These are phyloP conservation scores for Lepidium campestre DNA, from an alignment of 441 rosid genomes.

Conservation along the genomic window DNA sequence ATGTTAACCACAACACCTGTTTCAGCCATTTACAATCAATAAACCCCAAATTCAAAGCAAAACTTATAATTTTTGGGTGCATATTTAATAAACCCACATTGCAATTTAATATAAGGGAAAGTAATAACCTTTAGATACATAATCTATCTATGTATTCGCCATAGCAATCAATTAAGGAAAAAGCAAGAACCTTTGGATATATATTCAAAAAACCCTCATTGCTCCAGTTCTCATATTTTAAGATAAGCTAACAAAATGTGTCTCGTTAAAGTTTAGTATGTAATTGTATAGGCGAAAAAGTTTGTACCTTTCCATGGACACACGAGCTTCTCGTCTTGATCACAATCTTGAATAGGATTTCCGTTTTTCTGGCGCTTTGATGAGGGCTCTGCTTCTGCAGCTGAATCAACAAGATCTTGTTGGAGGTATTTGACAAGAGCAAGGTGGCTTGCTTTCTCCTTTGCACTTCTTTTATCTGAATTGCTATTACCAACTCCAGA, in stretches of 20 bases:
- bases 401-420: slow-evolving; percentile 47
- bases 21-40: slow-evolving; percentile 45
- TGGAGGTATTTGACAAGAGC: slow-evolving; percentile 71
- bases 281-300: no score
- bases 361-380: slow-evolving; percentile 11
- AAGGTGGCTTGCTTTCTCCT: slow-evolving; percentile 76
- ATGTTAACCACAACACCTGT: slow-evolving; percentile 76
- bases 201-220: background rate
- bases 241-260: slow-evolving; percentile 2
- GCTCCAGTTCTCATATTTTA: background rate
- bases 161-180: no score
- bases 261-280: background rate
- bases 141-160: background rate
- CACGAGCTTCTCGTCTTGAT: slow-evolving; percentile 69
- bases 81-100: background rate
- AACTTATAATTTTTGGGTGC: background rate
- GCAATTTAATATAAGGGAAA: background rate
- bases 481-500: slow-evolving; percentile 81
- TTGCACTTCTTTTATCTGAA: slow-evolving; percentile 60
- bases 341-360: slow-evolving; percentile 40
- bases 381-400: slow-evolving; percentile 29
- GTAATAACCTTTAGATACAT: background rate
- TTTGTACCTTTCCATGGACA: slow-evolving; percentile 29
- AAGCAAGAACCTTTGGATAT: background rate
- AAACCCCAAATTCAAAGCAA: background rate